A percentile compares a stretch with the other conserved stretches of the same genome.
Conservation (phyloP, 495 filamentous ascomycete genomes). For the Glonium stellatum region DNA sequence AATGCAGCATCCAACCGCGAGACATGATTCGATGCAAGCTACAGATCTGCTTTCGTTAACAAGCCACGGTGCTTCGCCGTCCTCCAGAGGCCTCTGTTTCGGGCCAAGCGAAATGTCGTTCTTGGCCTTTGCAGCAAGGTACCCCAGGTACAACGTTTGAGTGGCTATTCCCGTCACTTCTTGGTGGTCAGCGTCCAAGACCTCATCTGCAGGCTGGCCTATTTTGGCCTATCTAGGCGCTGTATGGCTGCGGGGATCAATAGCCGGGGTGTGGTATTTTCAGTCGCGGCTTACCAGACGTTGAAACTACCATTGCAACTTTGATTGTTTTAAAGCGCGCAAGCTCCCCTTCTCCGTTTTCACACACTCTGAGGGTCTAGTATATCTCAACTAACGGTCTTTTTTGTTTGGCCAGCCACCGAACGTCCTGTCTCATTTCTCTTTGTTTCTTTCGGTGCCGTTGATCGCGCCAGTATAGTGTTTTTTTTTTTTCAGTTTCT, state of each 20-base stretch:
- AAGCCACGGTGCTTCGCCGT: constrained; percentile 18
- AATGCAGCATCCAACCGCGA: neutral
- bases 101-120: neutral
- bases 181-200: neutral
- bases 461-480: constrained; percentile 1
- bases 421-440: constrained; percentile 1
- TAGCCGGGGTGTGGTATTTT: neutral
- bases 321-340: neutral
- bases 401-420: constrained; percentile 1
- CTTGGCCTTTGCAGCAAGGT: neutral
- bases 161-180: neutral
- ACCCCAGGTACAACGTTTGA: neutral
- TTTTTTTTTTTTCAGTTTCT: neutral
- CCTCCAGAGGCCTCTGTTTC: constrained; percentile 1
- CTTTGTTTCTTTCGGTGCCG: constrained; percentile 1
- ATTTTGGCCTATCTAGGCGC: constrained; percentile 6
- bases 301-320: constrained; percentile 1
- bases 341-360: neutral
- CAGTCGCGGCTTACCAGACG: neutral
- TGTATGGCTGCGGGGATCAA: neutral
- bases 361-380: neutral
- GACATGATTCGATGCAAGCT: neutral
- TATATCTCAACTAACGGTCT: neutral
- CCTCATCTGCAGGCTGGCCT: constrained; percentile 2
- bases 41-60: neutral